These are phyloP conservation scores for Abelmoschus esculentus DNA, from an alignment of 345 rosid species.

Conservation along the genomic window DNA sequence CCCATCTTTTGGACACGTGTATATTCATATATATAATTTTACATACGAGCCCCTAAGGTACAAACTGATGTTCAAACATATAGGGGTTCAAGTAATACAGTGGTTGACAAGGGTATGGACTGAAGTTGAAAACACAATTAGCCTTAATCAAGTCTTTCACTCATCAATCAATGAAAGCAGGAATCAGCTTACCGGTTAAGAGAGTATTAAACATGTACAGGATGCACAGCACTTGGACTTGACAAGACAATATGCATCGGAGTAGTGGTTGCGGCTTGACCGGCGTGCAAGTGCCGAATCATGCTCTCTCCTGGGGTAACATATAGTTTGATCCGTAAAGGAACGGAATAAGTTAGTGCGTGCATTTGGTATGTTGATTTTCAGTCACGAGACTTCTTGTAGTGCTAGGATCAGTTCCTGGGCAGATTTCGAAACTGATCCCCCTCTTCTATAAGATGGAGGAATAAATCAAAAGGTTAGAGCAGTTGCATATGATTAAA, in stretches of 20 bases:
- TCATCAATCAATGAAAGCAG: constrained; percentile 11
- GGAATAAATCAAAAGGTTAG: not conserved
- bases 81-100: not conserved
- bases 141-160: not conserved
- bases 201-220: constrained; percentile 20
- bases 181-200: constrained; percentile 21
- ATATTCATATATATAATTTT: not conserved
- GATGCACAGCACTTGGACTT: constrained; percentile 11
- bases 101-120: not conserved
- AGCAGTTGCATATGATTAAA: constrained; percentile 10
- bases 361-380: constrained; percentile 11
- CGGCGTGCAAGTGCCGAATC: not conserved
- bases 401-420: constrained; percentile 79
- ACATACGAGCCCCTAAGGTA: not conserved
- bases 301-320: constrained; percentile 6
- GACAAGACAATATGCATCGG: constrained; percentile 3
- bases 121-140: constrained; percentile 3
- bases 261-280: not conserved
- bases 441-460: constrained; percentile 58
- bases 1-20: constrained; percentile 3
- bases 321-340: not conserved
- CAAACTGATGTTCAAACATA: constrained; percentile 1
- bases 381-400: constrained; percentile 54
- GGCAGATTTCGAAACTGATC: constrained; percentile 77
- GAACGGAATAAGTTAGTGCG: constrained; percentile 12